Base-by-base conservation (phyloP, 768 basidiomycete genomes). In the Vishniacozyma victoriae region DNA sequence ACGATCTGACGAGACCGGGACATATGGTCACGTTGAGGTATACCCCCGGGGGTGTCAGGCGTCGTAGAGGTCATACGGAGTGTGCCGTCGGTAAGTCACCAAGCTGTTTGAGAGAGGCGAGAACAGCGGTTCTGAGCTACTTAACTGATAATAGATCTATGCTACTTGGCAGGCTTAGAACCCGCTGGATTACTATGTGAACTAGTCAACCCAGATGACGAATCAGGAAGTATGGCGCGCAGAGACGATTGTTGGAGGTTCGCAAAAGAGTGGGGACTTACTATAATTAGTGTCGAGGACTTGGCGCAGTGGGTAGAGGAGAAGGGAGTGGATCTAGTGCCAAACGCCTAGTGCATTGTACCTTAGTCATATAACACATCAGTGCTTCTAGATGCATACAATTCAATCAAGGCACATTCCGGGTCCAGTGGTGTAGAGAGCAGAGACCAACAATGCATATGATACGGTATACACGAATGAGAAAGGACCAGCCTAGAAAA, bases 21-120 rank as follows among this genome's bases (percentile, higher is more conserved):
- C 95, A 99, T 67, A 79, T 96, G 78, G 90, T 96, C 0, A 92
- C 95, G 20, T 76, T 99, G 23, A 84, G 92, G 37, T 87, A 89
- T 12, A 82, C 84, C 3, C 76, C 79, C 2, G 90, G 90, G 6
- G 95, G 95, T 13, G 84, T 90, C 3, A 77, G 90, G 47, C 78
- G 78, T n/a, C 81, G 95, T 37, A 82, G 81, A 62, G 95, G 95
- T 0, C 95, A 99, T 75, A 99, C 95, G 0, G 95, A 99, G 70
- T 79, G 85, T 40, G 83, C 80, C 4, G 78, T 93, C 39, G 78
- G 78, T 78, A 48, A 58, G 76, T 72, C 15, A 18, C 18, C 20
- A 42, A 15, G 18, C 11, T 26, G 24, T 5, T 39, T 4, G 29
- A 33, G 29, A 9, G 9, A 9, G n/a, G 9, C 29, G 29, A 33